Evolutionary conservation across 495 filamentous ascomycete genomes (phyloP), one percentile per base, ranked within the genome.

Genomic region (Trichoderma erinaceum): DNA sequence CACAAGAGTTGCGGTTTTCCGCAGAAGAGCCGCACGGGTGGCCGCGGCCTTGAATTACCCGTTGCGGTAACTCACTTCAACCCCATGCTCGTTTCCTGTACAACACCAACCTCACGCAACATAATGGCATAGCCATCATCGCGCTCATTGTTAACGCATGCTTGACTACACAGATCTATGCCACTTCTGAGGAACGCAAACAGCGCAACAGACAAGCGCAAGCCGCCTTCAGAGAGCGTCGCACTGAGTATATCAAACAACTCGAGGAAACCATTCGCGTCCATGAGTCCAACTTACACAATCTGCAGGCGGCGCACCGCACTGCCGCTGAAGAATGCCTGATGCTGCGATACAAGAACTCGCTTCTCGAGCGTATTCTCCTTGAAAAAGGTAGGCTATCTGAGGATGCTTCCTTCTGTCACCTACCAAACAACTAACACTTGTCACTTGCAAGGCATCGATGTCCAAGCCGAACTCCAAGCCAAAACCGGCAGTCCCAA

Each of bases 171-270:
- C 73, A 96, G 93, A 97, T 97, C 64, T 99, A 99, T 83, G 95
- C 95, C 25, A 99, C 95, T 38, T 97, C 95, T 12, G 95, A 99
- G 78, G 96, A 98, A 79, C 86, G 95, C 73, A 98, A 99, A 81
- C 95, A 97, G 80, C 88, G 96, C 71, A 99, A 99, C 75, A 86
- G 95, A 70, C 96, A 98, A 79, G 95, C 95, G 38, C 95, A 99
- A 77, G 95, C 95, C 61, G 95, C 95, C 38, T 99, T 99, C 74
- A 89, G 95, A 63, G 95, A 99, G 78, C 88, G 95, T 69, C 88
- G 95, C 70, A 98, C 96, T 35, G 95, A 99, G 81, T 99, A 99
- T 77, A 99, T 99, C 82, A 97, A 97, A 80, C 96, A 99, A 78
- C 86, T 99, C 13, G 95, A 99, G 78, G 91, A 92, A 66, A 97